These are phyloP conservation scores for Suillus tomentosus DNA, from an alignment of 768 basidiomycete species.

Conservation along the genomic window DNA sequence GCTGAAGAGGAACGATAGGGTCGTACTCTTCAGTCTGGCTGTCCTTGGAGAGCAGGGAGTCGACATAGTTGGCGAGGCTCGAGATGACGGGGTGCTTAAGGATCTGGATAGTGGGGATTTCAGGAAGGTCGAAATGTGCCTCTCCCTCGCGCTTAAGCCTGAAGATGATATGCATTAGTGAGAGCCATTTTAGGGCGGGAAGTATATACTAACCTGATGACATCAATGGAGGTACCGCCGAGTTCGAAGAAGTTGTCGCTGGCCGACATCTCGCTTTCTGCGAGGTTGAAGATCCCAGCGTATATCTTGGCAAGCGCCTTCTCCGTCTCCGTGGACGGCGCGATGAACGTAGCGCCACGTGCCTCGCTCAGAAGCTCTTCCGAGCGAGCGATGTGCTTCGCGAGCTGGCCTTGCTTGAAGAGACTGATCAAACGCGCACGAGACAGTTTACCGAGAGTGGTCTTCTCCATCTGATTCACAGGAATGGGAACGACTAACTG, in stretches of 20 bases:
- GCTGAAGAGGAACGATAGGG: conserved; percentile 42
- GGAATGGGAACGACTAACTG: conserved; percentile 42
- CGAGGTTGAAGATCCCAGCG: conserved; percentile 34
- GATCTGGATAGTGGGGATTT: conserved; percentile 41
- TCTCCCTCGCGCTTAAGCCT: conserved; percentile 33
- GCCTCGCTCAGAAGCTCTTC: conserved; percentile 27
- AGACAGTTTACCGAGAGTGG: conserved; percentile 48
- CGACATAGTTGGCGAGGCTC: conserved; percentile 34
- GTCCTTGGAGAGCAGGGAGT: conserved; percentile 28
- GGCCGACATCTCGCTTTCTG: conserved; percentile 25
- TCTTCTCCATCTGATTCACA: conserved; percentile 39
- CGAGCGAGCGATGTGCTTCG: conserved; percentile 30
- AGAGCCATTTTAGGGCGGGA: not conserved
- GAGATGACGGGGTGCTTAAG: conserved; percentile 36
- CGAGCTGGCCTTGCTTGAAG: conserved; percentile 38
- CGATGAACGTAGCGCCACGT: conserved; percentile 25
- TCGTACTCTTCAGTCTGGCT: conserved; percentile 33
- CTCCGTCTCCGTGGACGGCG: conserved; percentile 28
- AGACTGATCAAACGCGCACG: conserved; percentile 38
- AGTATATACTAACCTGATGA: conserved; percentile 25
- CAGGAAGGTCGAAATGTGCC: conserved; percentile 28
- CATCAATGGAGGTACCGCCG: conserved; percentile 44
- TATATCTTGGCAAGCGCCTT: conserved; percentile 33
- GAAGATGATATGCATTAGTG: not conserved
- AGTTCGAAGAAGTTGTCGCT: conserved; percentile 42